Percentiles rank a stretch among this genome's conserved stretches.
phyloP scores from a whole-genome alignment of 208 protist species.

The Naegleria gruberi region DNA sequence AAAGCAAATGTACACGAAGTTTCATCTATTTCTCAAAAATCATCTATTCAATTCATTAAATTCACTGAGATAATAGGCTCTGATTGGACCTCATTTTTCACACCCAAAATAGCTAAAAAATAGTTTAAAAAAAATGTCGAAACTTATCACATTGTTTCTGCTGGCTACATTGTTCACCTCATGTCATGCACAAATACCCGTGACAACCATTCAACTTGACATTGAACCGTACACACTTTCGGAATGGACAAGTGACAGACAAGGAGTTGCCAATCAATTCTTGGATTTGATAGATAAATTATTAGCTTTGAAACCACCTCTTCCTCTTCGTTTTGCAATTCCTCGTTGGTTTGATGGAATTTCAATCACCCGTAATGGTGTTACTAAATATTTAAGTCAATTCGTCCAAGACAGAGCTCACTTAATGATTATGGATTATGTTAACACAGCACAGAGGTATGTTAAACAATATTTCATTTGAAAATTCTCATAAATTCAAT shows the following conservation, averaged over 20 bases:
- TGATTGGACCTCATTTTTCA: no score
- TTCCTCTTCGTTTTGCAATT: neutral
- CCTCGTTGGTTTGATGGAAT: neutral
- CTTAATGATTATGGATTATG: neutral
- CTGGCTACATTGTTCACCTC: no score
- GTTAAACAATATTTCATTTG: no score
- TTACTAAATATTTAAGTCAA: neutral
- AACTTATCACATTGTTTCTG: no score
- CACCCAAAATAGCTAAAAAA: no score
- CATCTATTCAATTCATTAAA: no score
- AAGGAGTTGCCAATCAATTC: neutral
- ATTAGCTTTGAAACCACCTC: neutral
- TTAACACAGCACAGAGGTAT: neutral
- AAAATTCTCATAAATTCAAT: no score
- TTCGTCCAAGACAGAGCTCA: neutral
- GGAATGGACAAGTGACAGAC: neutral
- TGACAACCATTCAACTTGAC: neutral
- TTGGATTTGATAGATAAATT: neutral
- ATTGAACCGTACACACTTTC: neutral
- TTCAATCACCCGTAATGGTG: neutral
- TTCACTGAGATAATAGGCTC: no score
- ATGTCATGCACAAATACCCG: no score
- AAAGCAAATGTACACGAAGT: no score
- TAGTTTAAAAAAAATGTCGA: no score
- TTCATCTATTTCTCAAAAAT: no score